Evolutionary conservation across 768 basidiomycete genomes (phyloP).

Genomic region (Macrolepiota fuliginosa): DNA sequence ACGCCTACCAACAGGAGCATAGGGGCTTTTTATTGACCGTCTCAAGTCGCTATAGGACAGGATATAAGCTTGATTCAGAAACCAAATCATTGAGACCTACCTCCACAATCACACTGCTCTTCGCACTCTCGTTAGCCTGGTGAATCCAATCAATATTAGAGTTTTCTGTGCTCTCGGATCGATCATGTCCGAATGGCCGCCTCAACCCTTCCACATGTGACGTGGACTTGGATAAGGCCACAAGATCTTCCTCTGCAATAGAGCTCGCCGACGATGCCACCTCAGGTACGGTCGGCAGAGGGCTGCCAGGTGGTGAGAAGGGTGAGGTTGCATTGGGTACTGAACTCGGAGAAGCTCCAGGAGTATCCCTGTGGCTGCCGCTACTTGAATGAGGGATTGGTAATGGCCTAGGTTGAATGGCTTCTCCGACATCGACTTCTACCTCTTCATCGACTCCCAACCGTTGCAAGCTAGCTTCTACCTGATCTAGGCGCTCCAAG

Average conservation of each 20-base stretch:
- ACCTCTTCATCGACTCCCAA: constrained; percentile 58
- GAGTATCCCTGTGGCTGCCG: constrained; percentile 9
- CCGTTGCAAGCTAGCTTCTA: constrained; percentile 74
- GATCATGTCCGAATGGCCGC: constrained; percentile 5
- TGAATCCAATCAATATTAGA: constrained; percentile 47
- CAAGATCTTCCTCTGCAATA: constrained; percentile 67
- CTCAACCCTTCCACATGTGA: constrained; percentile 58
- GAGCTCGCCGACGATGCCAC: constrained; percentile 52
- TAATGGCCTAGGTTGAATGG: constrained; percentile 27
- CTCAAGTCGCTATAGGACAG: constrained; percentile 60
- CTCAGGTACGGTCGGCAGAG: constrained; percentile 57
- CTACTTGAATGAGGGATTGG: constrained; percentile 17
- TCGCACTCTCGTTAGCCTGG: constrained; percentile 37
- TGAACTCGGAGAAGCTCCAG: constrained; percentile 9
- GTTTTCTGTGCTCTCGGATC: background rate
- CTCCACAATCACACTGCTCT: constrained; percentile 68
- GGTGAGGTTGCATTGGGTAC: constrained; percentile 31
- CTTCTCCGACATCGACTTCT: constrained; percentile 67
- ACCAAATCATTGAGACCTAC: constrained; percentile 40
- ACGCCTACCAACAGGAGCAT: constrained; percentile 64
- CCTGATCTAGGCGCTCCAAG: constrained; percentile 79
- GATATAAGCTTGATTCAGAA: background rate
- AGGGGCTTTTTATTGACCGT: constrained; percentile 66
- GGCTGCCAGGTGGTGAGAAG: constrained; percentile 59
- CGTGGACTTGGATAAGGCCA: constrained; percentile 73